A percentile compares a stretch with the other conserved stretches of the same genome.
Evolutionary conservation across 495 filamentous ascomycete species (phyloP).

Genomic region (Hypoxylon fragiforme): DNA sequence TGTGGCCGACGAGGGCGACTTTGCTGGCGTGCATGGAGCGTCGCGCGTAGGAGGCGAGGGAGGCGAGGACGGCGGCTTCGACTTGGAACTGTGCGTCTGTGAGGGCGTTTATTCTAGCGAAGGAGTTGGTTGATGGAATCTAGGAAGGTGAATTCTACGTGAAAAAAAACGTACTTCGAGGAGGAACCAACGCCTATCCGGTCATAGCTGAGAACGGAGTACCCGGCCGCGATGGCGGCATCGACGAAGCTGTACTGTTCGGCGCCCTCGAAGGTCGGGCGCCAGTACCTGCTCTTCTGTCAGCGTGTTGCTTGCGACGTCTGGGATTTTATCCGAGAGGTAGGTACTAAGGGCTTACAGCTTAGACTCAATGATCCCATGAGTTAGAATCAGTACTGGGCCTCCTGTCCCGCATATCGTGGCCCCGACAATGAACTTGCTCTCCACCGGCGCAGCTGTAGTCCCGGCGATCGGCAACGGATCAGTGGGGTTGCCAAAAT

Average conservation of each 20-base stretch:
- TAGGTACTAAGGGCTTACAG: conserved; percentile 10
- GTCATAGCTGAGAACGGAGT: conserved; percentile 58
- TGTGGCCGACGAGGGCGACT: conserved; percentile 37
- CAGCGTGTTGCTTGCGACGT: neutral
- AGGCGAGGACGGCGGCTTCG: conserved; percentile 31
- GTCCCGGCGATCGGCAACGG: conserved; percentile 20
- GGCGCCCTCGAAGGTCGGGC: conserved; percentile 25
- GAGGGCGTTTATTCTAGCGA: conserved; percentile 17
- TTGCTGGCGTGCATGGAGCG: conserved; percentile 24
- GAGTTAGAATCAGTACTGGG: conserved; percentile 28
- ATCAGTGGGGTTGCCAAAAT: conserved; percentile 12
- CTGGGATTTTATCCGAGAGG: too few species aligned
- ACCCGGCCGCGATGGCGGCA: conserved; percentile 54
- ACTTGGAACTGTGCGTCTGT: conserved; percentile 37
- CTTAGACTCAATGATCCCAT: conserved; percentile 38
- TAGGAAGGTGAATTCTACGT: neutral
- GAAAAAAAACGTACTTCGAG: conserved; percentile 39
- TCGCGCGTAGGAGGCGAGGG: conserved; percentile 31
- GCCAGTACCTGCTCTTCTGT: conserved; percentile 24
- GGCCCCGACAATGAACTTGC: conserved; percentile 29
- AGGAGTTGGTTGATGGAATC: neutral
- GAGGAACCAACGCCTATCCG: conserved; percentile 62
- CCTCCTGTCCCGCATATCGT: conserved; percentile 32
- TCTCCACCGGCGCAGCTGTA: conserved; percentile 18
- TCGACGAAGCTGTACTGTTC: conserved; percentile 60